phyloP scores from a whole-genome alignment of 768 basidiomycete genomes.

The Dacryopinax spathularia region DNA sequence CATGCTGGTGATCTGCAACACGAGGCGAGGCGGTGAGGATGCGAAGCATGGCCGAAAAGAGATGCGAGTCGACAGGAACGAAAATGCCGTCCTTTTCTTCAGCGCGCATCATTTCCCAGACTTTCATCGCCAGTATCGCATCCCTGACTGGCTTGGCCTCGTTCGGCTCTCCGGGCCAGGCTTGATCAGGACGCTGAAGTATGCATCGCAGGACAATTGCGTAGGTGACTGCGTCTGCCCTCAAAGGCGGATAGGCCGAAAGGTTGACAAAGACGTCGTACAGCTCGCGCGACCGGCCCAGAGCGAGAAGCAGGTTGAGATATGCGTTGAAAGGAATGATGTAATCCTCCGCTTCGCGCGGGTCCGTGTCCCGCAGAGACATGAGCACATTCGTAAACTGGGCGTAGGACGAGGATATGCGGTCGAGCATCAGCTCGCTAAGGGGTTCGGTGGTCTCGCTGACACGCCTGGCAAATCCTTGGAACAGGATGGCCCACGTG shows the following conservation, averaged over 20 bases:
- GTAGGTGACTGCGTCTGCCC: constrained; percentile 47
- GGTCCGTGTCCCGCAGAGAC: constrained; percentile 36
- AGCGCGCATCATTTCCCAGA: constrained; percentile 53
- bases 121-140: constrained; percentile 20
- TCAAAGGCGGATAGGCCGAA: constrained; percentile 46
- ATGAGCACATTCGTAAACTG: constrained; percentile 39
- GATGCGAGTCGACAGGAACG: constrained; percentile 39
- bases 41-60: constrained; percentile 39
- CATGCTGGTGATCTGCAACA: constrained; percentile 46
- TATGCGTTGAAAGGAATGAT: constrained; percentile 42
- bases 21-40: constrained; percentile 41
- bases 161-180: neutral
- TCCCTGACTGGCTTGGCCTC: neutral
- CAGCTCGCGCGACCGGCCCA: constrained; percentile 46
- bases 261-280: constrained; percentile 64
- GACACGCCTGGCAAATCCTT: constrained; percentile 32
- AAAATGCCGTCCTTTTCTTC: constrained; percentile 45
- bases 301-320: constrained; percentile 49
- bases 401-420: constrained; percentile 47
- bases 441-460: neutral
- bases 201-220: constrained; percentile 49
- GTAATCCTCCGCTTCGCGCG: constrained; percentile 35
- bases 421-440: constrained; percentile 25
- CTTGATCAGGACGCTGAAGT: constrained; percentile 20
- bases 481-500: constrained; percentile 59